Evolutionary conservation across 352 stramenopile genomes (phyloP).

Genomic region (Globisporangium yorkense): DNA sequence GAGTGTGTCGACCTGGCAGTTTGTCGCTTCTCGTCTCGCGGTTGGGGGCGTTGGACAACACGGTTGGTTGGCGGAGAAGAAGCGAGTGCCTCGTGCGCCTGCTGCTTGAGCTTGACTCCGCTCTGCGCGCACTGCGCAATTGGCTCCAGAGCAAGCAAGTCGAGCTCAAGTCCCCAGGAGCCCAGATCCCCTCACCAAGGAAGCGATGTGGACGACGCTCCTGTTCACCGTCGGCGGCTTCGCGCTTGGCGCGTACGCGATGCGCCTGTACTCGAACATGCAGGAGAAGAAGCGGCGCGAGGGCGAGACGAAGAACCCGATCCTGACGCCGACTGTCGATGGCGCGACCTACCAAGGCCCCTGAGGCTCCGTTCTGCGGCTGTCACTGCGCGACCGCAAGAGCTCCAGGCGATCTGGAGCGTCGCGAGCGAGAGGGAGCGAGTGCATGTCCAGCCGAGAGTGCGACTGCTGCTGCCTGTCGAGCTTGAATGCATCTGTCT

Average conservation of each 20-base stretch:
- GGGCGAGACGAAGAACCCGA: slow-evolving; percentile 5
- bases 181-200: not conserved
- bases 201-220: slow-evolving; percentile 5
- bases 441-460: too few species aligned
- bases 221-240: slow-evolving; percentile 10
- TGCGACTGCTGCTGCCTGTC: too few species aligned
- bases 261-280: slow-evolving; percentile 2
- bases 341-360: slow-evolving; percentile 2
- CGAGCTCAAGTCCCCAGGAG: not conserved
- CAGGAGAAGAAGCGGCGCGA: slow-evolving; percentile 4
- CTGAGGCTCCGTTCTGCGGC: not conserved
- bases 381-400: not conserved
- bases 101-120: not conserved
- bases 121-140: not conserved
- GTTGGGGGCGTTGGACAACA: not conserved
- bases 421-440: too few species aligned
- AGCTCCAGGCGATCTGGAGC: too few species aligned
- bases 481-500: too few species aligned
- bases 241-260: slow-evolving; percentile 6
- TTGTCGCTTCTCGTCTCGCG: too few species aligned
- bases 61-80: not conserved
- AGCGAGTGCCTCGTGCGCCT: not conserved
- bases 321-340: not conserved
- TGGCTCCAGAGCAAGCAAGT: not conserved
- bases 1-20: not conserved